These are phyloP conservation scores for Stylosanthes scabra DNA, from an alignment of 331 rosid species.

Conservation along the genomic window DNA sequence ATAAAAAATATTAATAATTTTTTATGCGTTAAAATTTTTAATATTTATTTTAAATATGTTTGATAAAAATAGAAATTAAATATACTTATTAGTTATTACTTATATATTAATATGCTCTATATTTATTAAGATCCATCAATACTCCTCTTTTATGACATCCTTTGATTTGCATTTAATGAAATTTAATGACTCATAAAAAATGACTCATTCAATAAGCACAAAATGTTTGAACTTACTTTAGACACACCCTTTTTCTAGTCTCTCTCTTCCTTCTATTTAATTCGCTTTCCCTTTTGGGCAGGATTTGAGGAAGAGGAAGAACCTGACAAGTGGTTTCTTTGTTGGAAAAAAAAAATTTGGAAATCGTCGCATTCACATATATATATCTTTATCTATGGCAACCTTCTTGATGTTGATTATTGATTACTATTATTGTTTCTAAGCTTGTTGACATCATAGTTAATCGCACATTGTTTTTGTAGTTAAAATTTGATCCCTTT, in stretches of 20 bases:
- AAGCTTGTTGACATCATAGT: conserved; percentile 69
- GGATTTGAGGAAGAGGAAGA: conserved; percentile 29
- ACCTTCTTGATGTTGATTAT: conserved; percentile 48
- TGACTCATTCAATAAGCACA: too few species aligned
- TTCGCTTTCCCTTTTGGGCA: conserved; percentile 40
- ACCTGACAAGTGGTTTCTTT: conserved; percentile 61
- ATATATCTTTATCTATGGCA: conserved; percentile 49
- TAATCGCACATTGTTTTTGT: conserved; percentile 44
- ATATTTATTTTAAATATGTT: too few species aligned
- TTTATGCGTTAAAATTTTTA: too few species aligned
- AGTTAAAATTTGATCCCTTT: conserved; percentile 16
- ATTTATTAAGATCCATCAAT: too few species aligned
- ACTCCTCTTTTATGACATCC: too few species aligned
- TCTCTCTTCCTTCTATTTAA: conserved; percentile 20
- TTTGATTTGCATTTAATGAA: too few species aligned
- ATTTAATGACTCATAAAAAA: too few species aligned
- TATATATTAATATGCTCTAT: too few species aligned
- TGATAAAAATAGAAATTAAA: too few species aligned
- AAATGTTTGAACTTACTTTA: too few species aligned
- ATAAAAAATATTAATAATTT: too few species aligned
- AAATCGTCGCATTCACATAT: conserved; percentile 70
- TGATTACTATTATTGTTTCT: conserved; percentile 23
- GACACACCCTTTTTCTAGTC: conserved; percentile 20
- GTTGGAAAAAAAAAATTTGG: conserved; percentile 32
- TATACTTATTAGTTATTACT: too few species aligned